Percentiles rank a stretch among this genome's conserved stretches.
These are phyloP conservation scores for Raddia guianensis DNA, from an alignment of 176 grass and related monocot genomes.

Conservation along the genomic window DNA sequence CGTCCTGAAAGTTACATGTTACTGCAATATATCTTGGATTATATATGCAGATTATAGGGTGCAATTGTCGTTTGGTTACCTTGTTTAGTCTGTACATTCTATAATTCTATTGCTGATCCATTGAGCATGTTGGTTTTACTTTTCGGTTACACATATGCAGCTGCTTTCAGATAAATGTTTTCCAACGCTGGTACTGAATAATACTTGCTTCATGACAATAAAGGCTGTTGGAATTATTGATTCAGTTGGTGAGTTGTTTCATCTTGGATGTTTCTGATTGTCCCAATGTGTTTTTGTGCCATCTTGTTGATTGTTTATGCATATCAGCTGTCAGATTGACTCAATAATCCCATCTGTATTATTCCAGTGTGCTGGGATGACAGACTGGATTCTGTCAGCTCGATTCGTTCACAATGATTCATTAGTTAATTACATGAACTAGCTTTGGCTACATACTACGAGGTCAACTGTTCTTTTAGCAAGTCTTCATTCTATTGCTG, in stretches of 20 bases:
- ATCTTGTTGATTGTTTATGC: slow-evolving; percentile 8
- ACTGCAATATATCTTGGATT: slow-evolving; percentile 42
- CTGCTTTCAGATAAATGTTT: background rate
- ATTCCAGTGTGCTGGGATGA: background rate
- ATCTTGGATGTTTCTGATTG: slow-evolving; percentile 3
- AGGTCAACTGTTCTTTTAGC: background rate
- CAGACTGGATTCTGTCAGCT: slow-evolving; percentile 30
- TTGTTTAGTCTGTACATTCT: background rate
- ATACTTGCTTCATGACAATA: background rate
- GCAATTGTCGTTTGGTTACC: background rate
- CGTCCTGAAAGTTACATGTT: slow-evolving; percentile 35
- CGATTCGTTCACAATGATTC: slow-evolving; percentile 21
- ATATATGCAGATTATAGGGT: slow-evolving; percentile 18
- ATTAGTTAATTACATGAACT: background rate
- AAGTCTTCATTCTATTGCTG: background rate
- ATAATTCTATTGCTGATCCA: background rate
- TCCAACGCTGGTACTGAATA: slow-evolving; percentile 12
- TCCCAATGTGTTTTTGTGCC: slow-evolving; percentile 7
- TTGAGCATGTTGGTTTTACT: background rate
- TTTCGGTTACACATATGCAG: background rate
- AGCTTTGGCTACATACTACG: background rate
- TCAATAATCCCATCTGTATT: background rate
- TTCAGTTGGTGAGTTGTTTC: background rate
- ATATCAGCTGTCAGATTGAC: background rate
- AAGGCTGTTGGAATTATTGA: slow-evolving; percentile 7